Conservation (phyloP, 495 filamentous ascomycete species). For the Hypoxylon cercidicola region DNA sequence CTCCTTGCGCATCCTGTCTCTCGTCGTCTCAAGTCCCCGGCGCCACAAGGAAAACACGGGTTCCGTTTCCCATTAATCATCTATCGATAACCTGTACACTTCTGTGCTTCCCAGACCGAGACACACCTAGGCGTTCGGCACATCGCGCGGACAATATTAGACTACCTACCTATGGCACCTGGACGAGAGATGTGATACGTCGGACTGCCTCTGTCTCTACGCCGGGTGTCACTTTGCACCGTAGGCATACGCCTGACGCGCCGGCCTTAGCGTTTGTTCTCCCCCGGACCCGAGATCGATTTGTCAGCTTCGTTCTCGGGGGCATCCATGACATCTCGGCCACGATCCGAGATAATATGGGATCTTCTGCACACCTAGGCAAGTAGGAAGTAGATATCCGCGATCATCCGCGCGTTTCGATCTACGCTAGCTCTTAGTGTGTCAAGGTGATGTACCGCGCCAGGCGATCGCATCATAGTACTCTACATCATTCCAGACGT, state of each 20-base stretch:
- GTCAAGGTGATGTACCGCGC: too few relatives aligned
- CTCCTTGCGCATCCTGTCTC: background rate
- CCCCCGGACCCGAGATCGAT: background rate
- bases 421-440: too few relatives aligned
- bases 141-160: conserved; percentile 1
- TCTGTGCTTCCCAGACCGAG: background rate
- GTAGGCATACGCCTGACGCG: background rate
- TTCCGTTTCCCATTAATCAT: background rate
- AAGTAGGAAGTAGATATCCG: too few relatives aligned
- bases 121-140: background rate
- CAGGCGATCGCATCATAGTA: too few relatives aligned
- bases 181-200: background rate
- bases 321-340: background rate
- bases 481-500: too few relatives aligned
- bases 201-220: background rate
- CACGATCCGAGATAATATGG: background rate
- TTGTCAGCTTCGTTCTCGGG: background rate
- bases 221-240: background rate
- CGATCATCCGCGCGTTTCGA: too few relatives aligned
- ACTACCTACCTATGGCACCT: background rate
- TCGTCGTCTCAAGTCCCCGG: background rate
- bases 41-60: background rate
- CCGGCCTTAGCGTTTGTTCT: background rate
- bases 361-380: background rate
- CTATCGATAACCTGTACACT: background rate